Conservation (phyloP, 345 rosid species). For the Hevea brasiliensis region DNA sequence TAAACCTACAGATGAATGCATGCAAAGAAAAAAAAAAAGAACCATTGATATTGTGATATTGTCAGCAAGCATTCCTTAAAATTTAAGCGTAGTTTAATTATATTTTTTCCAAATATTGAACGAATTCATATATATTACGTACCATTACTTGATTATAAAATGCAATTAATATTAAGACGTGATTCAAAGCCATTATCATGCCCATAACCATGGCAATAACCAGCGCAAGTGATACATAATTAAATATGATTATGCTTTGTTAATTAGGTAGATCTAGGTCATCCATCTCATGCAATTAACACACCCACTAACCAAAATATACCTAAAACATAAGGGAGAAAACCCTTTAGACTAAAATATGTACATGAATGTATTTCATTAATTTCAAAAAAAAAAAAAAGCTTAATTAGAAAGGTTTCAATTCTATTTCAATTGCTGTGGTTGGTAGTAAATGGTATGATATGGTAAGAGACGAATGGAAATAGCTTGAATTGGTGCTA, state of each 20-base stretch:
- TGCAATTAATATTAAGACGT: background rate
- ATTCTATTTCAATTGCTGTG: background rate
- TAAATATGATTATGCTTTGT: background rate
- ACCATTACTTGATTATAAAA: background rate
- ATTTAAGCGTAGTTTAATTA: no score
- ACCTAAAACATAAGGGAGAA: no score
- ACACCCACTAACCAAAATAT: slow-evolving; percentile 6
- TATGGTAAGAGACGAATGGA: background rate
- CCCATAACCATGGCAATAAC: background rate
- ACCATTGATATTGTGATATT: no score
- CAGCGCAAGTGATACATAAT: slow-evolving; percentile 1
- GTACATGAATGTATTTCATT: no score
- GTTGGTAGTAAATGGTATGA: background rate
- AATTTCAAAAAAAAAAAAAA: no score
- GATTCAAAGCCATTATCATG: slow-evolving; percentile 4
- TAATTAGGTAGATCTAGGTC: background rate
- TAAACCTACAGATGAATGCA: no score
- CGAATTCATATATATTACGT: background rate
- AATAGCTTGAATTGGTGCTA: background rate
- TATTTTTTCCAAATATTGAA: no score
- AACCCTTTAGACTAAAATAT: no score
- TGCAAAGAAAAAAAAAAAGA: no score
- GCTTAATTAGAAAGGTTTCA: no score
- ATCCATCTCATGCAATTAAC: slow-evolving; percentile 12
- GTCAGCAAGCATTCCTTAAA: no score